These are phyloP conservation scores for Puya raimondii DNA, from an alignment of 176 grass and related monocot species.

Conservation along the genomic window DNA sequence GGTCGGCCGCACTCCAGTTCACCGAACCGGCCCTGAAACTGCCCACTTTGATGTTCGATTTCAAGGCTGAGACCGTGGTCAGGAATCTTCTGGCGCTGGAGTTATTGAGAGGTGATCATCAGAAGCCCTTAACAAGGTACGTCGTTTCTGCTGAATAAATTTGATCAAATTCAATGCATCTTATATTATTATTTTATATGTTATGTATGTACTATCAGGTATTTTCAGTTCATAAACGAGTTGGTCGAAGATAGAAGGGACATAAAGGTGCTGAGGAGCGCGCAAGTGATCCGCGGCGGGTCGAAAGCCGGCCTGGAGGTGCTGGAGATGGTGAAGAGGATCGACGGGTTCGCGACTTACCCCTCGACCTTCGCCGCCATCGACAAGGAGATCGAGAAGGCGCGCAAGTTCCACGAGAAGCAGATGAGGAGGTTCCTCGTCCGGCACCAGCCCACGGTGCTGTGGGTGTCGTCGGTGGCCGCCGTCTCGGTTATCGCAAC, in stretches of 20 bases:
- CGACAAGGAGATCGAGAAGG: slow-evolving; percentile 33
- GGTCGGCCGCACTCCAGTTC: slow-evolving; percentile 12
- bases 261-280: slow-evolving; percentile 21
- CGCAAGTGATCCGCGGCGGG: slow-evolving; percentile 25
- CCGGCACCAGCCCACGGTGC: slow-evolving; percentile 30
- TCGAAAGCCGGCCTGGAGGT: slow-evolving; percentile 12
- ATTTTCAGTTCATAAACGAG: slow-evolving; percentile 60
- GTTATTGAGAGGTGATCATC: slow-evolving; percentile 11
- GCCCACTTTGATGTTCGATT: slow-evolving; percentile 35
- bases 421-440: slow-evolving; percentile 43
- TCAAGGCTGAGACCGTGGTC: slow-evolving; percentile 44
- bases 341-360: slow-evolving; percentile 36
- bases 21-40: slow-evolving; percentile 11
- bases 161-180: no score
- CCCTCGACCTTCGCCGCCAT: slow-evolving; percentile 42
- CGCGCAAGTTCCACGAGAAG: slow-evolving; percentile 18
- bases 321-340: slow-evolving; percentile 34
- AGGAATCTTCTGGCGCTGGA: slow-evolving; percentile 48
- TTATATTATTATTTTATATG: no score
- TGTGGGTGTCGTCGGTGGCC: slow-evolving; percentile 33
- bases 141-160: no score
- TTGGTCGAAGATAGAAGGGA: slow-evolving; percentile 30
- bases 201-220: background rate
- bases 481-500: slow-evolving; percentile 31
- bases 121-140: slow-evolving; percentile 36